Conservation (phyloP, 1,284 basidiomycete species). For the Tilletia walkeri region DNA sequence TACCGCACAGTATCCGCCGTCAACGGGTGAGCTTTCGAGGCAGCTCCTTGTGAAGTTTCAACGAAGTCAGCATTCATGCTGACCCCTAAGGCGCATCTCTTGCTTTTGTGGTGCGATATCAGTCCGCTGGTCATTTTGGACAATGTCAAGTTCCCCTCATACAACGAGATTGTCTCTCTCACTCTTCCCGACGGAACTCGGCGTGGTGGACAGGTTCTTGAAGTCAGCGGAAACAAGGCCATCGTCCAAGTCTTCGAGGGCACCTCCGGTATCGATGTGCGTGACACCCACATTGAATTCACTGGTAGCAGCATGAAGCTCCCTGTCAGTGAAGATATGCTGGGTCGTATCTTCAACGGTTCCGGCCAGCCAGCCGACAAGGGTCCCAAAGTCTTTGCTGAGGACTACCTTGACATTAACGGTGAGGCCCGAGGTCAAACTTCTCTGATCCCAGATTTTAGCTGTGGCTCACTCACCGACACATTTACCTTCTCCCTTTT, state of each 20-base stretch:
- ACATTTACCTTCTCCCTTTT: neutral
- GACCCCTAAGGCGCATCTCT: constrained; percentile 23
- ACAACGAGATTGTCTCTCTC: constrained; percentile 97
- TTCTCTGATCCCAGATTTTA: neutral
- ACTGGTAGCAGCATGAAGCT: constrained; percentile 98
- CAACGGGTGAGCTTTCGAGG: constrained; percentile 71
- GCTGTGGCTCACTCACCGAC: neutral
- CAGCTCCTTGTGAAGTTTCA: neutral
- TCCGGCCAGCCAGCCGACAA: constrained; percentile 97
- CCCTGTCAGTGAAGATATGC: constrained; percentile 98
- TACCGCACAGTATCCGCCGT: constrained; percentile 94
- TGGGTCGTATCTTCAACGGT: constrained; percentile 98
- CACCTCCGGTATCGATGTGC: constrained; percentile 95
- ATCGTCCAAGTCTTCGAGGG: constrained; percentile 98
- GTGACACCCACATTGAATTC: constrained; percentile 95
- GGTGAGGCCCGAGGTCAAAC: constrained; percentile 62
- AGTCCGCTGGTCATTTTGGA: constrained; percentile 81
- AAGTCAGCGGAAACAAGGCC: constrained; percentile 97
- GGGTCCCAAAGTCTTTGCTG: constrained; percentile 97
- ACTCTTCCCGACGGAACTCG: constrained; percentile 93
- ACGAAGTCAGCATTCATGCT: constrained; percentile 23
- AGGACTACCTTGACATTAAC: constrained; percentile 99
- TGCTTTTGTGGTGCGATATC: constrained; percentile 22
- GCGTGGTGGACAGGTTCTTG: constrained; percentile 94
- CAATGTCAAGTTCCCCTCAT: constrained; percentile 99